Evolutionary conservation across 2,329 filamentous ascomycete species (phyloP).

Genomic region (Talaromyces sp.): DNA sequence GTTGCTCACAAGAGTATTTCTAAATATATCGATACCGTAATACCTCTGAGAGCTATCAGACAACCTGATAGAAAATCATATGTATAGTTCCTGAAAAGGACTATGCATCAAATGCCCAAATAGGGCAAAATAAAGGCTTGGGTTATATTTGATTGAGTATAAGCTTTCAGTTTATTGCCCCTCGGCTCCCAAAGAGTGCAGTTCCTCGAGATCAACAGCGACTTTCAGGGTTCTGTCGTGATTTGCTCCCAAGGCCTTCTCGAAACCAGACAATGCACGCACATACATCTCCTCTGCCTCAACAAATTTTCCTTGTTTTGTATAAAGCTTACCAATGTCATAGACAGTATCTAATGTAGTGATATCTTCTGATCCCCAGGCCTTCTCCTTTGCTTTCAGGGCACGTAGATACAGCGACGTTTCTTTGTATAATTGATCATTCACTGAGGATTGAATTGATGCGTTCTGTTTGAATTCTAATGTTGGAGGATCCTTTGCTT

Average conservation of each 20-base stretch:
- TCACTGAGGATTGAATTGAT: background rate
- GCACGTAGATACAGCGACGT: background rate
- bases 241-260: slow-evolving; percentile 18
- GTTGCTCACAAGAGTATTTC: background rate
- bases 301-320: slow-evolving; percentile 11
- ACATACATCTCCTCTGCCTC: background rate
- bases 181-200: background rate
- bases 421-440: background rate
- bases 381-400: slow-evolving; percentile 3
- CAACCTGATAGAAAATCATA: no score
- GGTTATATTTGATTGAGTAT: background rate
- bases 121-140: no score
- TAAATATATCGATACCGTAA: background rate
- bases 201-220: background rate
- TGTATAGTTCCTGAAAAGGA: no score
- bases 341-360: slow-evolving; percentile 20
- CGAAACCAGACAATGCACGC: slow-evolving; percentile 6
- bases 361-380: slow-evolving; percentile 1
- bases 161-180: background rate
- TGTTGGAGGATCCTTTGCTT: background rate
- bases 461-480: background rate
- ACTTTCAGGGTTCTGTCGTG: slow-evolving; percentile 11
- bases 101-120: no score
- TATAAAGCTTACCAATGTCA: slow-evolving; percentile 27
- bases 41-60: no score